These are phyloP conservation scores for Aureobasidium sp. DNA, from an alignment of 2,329 filamentous ascomycete species.

Conservation along the genomic window DNA sequence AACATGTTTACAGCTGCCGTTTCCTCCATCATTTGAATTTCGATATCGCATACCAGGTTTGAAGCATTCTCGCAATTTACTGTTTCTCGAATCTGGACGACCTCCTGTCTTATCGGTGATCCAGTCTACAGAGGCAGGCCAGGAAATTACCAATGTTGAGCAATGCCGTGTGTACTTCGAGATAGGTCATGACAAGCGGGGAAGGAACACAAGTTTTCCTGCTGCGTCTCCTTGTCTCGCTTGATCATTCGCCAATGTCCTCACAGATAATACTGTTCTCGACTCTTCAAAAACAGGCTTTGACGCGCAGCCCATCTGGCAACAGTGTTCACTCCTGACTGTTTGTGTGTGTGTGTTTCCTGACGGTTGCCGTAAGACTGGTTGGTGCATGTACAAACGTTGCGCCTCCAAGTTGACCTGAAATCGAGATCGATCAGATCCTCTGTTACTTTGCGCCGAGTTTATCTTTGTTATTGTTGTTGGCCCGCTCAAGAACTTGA, in stretches of 20 bases:
- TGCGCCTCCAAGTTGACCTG: background rate
- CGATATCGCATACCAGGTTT: constrained; percentile 1
- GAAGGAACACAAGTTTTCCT: constrained; percentile 3
- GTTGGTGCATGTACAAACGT: background rate
- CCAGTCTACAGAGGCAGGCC: background rate
- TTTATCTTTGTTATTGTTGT: background rate
- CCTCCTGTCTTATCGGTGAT: background rate
- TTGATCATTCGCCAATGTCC: too few species aligned
- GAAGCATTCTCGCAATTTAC: too few species aligned
- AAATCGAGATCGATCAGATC: background rate
- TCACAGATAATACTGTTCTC: background rate
- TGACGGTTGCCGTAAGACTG: constrained; percentile 1
- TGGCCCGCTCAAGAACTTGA: background rate
- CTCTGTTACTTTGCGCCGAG: background rate
- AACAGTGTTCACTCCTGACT: background rate
- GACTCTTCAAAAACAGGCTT: background rate
- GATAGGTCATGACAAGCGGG: background rate
- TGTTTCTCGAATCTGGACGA: background rate
- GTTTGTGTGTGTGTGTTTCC: background rate
- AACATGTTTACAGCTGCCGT: background rate
- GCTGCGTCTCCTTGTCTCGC: background rate
- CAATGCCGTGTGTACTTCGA: background rate
- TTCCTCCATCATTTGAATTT: constrained; percentile 4
- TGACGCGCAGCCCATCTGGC: background rate
- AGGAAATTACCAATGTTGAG: background rate